A percentile compares a stretch with the other conserved stretches of the same genome.
Conservation (phyloP, 2,329 filamentous ascomycete species). For the Sphaerulina populicola region DNA sequence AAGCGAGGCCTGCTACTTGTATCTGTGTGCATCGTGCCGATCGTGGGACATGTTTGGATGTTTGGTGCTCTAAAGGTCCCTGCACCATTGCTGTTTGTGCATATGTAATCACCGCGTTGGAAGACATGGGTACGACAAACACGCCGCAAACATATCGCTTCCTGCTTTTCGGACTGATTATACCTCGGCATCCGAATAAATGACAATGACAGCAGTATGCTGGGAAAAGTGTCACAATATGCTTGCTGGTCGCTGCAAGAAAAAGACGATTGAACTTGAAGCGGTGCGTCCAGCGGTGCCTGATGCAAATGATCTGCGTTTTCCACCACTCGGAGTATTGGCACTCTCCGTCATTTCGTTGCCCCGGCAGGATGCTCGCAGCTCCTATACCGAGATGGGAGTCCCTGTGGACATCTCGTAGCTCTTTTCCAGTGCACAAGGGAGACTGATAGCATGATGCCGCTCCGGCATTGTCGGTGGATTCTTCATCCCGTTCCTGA, state of each 20-base stretch:
- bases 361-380: neutral
- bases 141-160: slow-evolving; percentile 4
- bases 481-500: slow-evolving; percentile 14
- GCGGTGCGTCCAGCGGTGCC: too few species aligned
- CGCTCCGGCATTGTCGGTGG: slow-evolving; percentile 1
- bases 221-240: neutral
- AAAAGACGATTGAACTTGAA: neutral
- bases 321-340: too few species aligned
- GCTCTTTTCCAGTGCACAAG: slow-evolving; percentile 11
- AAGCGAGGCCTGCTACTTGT: slow-evolving; percentile 7
- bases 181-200: neutral
- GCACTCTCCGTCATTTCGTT: neutral
- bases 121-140: slow-evolving; percentile 10
- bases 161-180: neutral
- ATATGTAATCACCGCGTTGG: slow-evolving; percentile 5
- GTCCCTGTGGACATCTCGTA: neutral
- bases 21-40: slow-evolving; percentile 6
- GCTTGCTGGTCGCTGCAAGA: neutral
- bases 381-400: neutral
- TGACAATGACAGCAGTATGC: neutral
- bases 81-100: slow-evolving; percentile 8
- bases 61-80: slow-evolving; percentile 5
- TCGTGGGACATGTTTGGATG: slow-evolving; percentile 9
- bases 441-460: neutral
- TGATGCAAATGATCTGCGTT: too few species aligned